Conservation (phyloP, 192 early-diverging fungal genomes). For the Coemansia aciculifera region DNA sequence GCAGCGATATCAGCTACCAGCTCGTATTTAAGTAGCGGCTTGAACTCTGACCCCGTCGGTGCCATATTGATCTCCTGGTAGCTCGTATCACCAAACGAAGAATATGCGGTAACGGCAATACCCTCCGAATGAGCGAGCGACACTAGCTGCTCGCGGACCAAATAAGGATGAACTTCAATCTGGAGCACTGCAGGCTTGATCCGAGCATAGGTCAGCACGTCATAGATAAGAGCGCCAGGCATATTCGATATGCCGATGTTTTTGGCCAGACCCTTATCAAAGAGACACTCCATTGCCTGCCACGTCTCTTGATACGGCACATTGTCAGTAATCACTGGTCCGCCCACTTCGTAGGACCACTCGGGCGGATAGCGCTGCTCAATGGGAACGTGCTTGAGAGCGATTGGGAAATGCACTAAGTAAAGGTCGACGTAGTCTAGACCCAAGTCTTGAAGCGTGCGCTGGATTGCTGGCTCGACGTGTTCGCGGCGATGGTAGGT, state of each 20-base stretch:
- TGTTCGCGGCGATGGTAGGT: constrained; percentile 62
- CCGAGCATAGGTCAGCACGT: constrained; percentile 53
- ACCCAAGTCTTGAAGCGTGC: constrained; percentile 62
- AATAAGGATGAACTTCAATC: constrained; percentile 76
- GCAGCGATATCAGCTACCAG: constrained; percentile 64
- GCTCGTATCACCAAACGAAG: constrained; percentile 67
- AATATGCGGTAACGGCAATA: constrained; percentile 79
- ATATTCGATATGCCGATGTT: constrained; percentile 75
- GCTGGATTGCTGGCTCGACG: constrained; percentile 60
- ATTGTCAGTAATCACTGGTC: constrained; percentile 21
- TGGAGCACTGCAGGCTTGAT: constrained; percentile 77
- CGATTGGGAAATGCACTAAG: constrained; percentile 70
- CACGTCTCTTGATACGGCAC: constrained; percentile 57
- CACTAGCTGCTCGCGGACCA: constrained; percentile 63
- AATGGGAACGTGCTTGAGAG: constrained; percentile 55
- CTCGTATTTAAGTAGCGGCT: constrained; percentile 23
- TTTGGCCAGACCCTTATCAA: constrained; percentile 50
- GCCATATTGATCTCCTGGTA: constrained; percentile 23
- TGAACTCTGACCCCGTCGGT: constrained; percentile 1
- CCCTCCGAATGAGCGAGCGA: constrained; percentile 65
- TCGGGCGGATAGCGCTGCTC: constrained; percentile 29
- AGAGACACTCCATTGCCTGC: constrained; percentile 58
- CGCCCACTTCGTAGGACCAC: constrained; percentile 16
- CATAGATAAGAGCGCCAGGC: constrained; percentile 58
- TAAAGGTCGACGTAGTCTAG: constrained; percentile 82